Evolutionary conservation across 2,329 filamentous ascomycete species (phyloP).

Genomic region (Parastagonospora nodorum): DNA sequence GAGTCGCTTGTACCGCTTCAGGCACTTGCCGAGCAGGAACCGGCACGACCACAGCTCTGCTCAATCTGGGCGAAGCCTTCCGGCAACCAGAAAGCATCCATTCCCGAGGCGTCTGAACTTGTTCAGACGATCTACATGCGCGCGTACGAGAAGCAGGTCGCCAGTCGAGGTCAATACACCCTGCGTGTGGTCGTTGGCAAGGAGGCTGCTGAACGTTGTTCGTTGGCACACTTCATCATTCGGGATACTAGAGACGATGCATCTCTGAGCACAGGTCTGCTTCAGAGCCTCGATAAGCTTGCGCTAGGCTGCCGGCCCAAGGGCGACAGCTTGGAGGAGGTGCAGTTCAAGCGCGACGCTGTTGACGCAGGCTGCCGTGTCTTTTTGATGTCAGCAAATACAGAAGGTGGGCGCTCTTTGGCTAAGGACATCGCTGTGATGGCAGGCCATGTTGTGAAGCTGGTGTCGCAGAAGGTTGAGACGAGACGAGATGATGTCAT

Average conservation of each 20-base stretch:
- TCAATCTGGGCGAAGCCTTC: conserved; percentile 43
- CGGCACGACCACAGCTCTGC: conserved; percentile 37
- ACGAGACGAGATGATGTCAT: conserved; percentile 22
- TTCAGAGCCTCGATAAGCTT: conserved; percentile 38
- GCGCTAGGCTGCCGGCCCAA: conserved; percentile 43
- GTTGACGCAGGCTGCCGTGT: conserved; percentile 35
- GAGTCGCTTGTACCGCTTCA: conserved; percentile 35
- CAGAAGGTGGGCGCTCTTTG: conserved; percentile 40
- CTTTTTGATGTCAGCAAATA: conserved; percentile 41
- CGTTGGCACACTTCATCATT: conserved; percentile 37
- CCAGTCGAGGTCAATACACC: conserved; percentile 36
- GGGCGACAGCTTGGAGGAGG: conserved; percentile 44
- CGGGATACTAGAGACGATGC: conserved; percentile 26
- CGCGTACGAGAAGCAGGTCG: conserved; percentile 44
- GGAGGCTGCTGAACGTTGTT: conserved; percentile 29
- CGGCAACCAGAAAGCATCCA: conserved; percentile 18
- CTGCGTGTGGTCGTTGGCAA: conserved; percentile 35
- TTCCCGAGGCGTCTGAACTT: conserved; percentile 34
- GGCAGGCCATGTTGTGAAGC: conserved; percentile 39
- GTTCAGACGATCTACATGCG: conserved; percentile 41
- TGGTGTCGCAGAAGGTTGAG: conserved; percentile 20
- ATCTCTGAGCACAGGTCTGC: conserved; percentile 24
- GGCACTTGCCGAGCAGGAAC: conserved; percentile 29
- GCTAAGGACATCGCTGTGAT: conserved; percentile 42
- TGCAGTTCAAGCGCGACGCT: conserved; percentile 44